A percentile compares a stretch with the other conserved stretches of the same genome.
Conservation (phyloP, 2,329 filamentous ascomycete species). For the Knoxdaviesia capensis region DNA sequence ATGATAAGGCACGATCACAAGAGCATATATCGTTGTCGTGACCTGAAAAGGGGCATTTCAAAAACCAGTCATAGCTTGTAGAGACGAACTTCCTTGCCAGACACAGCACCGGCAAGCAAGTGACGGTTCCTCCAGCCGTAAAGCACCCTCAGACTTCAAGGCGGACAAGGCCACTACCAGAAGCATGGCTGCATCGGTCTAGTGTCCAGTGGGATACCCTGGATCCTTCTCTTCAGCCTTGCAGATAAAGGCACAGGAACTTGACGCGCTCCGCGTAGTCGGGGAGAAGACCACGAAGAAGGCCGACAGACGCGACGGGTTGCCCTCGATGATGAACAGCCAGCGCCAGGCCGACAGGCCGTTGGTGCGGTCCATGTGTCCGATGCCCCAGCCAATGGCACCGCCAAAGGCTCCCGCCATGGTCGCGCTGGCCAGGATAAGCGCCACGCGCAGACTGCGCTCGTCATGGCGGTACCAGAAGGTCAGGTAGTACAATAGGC, state of each 20-base stretch:
- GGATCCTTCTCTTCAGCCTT: slow-evolving; percentile 33
- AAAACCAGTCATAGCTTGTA: too few relatives aligned
- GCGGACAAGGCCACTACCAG: slow-evolving; percentile 16
- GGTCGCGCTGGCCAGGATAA: slow-evolving; percentile 49
- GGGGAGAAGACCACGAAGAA: slow-evolving; percentile 45
- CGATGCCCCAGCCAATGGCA: slow-evolving; percentile 51
- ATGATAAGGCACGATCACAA: too few relatives aligned
- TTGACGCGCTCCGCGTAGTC: slow-evolving; percentile 43
- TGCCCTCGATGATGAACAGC: slow-evolving; percentile 42
- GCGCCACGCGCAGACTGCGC: slow-evolving; percentile 46
- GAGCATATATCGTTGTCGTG: too few relatives aligned
- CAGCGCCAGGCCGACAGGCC: slow-evolving; percentile 47
- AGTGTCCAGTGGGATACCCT: slow-evolving; percentile 51
- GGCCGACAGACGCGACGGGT: slow-evolving; percentile 43
- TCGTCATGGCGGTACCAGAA: slow-evolving; percentile 57
- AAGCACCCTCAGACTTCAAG: too few relatives aligned
- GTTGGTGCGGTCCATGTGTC: slow-evolving; percentile 43
- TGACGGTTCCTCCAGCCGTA: too few relatives aligned
- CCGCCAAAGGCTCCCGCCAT: slow-evolving; percentile 56
- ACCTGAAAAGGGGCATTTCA: too few relatives aligned
- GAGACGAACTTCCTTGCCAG: too few relatives aligned
- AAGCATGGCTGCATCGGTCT: slow-evolving; percentile 38
- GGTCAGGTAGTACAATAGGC: slow-evolving; percentile 47
- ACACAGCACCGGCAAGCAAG: too few relatives aligned
- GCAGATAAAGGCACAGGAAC: slow-evolving; percentile 33